Base-by-base conservation (phyloP, 2,329 filamentous ascomycete genomes). In the Epichloe hybrida region DNA sequence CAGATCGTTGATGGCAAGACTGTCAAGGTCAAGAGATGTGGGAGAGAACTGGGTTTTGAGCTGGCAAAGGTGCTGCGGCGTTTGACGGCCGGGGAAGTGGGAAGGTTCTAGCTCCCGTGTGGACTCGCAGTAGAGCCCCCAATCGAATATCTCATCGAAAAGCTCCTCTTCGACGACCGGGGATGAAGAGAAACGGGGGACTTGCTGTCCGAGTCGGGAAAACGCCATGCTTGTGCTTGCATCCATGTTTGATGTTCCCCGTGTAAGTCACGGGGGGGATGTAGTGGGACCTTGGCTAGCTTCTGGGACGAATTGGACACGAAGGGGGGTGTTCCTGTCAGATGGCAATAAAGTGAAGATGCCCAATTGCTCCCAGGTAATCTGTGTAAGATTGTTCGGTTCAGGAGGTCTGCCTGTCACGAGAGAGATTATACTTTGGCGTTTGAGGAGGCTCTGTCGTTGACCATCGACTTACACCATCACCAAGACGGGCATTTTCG, bases 211-310 rank as follows among this genome's bases (percentile, higher is more conserved):
- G 60, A 64, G 62, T 58, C 59, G 61, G 61, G 57, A 59, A 55
- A 62, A 62, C 62, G 58, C 57, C 62, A 63, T 64, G 60, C 57
- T 50, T 56, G 53, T 59, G 60, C 57, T 50, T 56, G 54, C 59
- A 66, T 64, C 63, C 65, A 67, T 67, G 61, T 64, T 67, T 65
- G 65, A 63, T 53, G 44, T 50, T 35, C 62, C 64, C 59, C 61
- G 64, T 68, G 61, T 67, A 67, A 67, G 66, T 67, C 66, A 68
- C 64, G 63, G 61, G 61, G 61, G 39, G 17, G 17, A 64, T 62
- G 62, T 66, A 65, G 66, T 69, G 66, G 66, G 67, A 69, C 66
- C 66, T 66, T 65, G 50, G 62, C 61, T 64, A 58, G 57, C 56
- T 61, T 57, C 55, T 53, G 58, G 59, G 64, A 59, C 64, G 63